Evolutionary conservation across 139 green algal genomes (phyloP).

Genomic region (Coelastrella sp.): DNA sequence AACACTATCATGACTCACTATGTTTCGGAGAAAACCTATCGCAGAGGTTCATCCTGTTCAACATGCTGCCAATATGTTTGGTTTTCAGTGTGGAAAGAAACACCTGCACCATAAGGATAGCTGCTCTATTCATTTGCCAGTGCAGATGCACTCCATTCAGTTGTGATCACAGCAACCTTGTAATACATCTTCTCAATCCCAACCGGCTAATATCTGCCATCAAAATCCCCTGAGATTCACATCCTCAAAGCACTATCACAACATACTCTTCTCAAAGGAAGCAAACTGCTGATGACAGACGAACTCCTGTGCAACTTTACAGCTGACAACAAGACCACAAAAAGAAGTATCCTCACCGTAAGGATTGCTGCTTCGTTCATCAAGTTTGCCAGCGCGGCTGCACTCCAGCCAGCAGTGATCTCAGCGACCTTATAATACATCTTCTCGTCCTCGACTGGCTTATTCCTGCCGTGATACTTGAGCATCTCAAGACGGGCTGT

Average conservation of each 20-base stretch:
- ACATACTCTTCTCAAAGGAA: too few relatives aligned
- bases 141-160: slow-evolving; percentile 68
- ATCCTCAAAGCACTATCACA: too few relatives aligned
- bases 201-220: slow-evolving; percentile 59
- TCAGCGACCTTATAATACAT: slow-evolving; percentile 57
- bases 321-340: not conserved
- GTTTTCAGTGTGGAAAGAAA: too few relatives aligned
- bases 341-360: slow-evolving; percentile 43
- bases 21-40: too few relatives aligned
- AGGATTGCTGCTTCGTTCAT: slow-evolving; percentile 82
- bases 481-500: slow-evolving; percentile 69
- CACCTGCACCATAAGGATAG: slow-evolving; percentile 67
- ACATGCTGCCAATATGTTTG: not conserved
- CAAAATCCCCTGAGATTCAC: not conserved
- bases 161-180: slow-evolving; percentile 49
- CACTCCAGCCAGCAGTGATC: slow-evolving; percentile 62
- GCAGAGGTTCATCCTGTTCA: too few relatives aligned
- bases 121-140: slow-evolving; percentile 83
- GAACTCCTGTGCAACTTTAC: too few relatives aligned
- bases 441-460: slow-evolving; percentile 50
- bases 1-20: too few relatives aligned
- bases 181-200: slow-evolving; percentile 51
- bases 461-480: slow-evolving; percentile 66
- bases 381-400: slow-evolving; percentile 77
- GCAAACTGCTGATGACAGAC: too few relatives aligned